These are phyloP conservation scores for Zygosaccharomyces sapae DNA, from an alignment of 1,139 yeast genomes.

Conservation along the genomic window DNA sequence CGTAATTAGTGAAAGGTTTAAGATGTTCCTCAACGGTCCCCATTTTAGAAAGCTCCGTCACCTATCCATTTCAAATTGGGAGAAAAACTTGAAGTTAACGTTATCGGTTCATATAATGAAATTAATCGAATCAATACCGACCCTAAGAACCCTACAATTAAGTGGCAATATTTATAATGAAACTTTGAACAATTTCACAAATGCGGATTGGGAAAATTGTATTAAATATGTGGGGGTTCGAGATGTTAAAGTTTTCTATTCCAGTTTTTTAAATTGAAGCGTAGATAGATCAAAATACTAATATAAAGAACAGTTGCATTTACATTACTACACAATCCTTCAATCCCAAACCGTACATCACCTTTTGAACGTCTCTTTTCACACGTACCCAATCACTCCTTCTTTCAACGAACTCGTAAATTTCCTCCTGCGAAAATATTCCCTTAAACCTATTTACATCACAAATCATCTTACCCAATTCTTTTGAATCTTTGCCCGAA, in stretches of 20 bases:
- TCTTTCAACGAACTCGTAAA: constrained; percentile 84
- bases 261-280: constrained; percentile 28
- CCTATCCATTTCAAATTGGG: constrained; percentile 30
- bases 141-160: constrained; percentile 27
- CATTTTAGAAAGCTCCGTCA: constrained; percentile 26
- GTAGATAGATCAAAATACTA: background rate
- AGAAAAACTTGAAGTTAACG: constrained; percentile 26
- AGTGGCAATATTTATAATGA: constrained; percentile 30
- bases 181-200: constrained; percentile 30
- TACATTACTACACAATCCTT: constrained; percentile 49
- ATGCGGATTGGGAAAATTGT: constrained; percentile 29
- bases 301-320: background rate
- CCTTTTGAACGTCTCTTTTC: constrained; percentile 78
- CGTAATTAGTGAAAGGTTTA: constrained; percentile 35
- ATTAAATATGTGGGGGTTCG: constrained; percentile 26
- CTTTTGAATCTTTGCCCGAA: constrained; percentile 69
- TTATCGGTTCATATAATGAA: constrained; percentile 32
- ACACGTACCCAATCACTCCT: constrained; percentile 82
- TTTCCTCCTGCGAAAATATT: constrained; percentile 85
- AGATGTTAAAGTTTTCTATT: constrained; percentile 34
- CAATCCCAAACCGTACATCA: constrained; percentile 86
- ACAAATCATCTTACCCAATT: constrained; percentile 77
- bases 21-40: constrained; percentile 31
- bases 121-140: constrained; percentile 30
- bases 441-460: constrained; percentile 87